These are phyloP conservation scores for Fusarium anthophilum DNA, from an alignment of 2,329 filamentous ascomycete species.

Conservation along the genomic window DNA sequence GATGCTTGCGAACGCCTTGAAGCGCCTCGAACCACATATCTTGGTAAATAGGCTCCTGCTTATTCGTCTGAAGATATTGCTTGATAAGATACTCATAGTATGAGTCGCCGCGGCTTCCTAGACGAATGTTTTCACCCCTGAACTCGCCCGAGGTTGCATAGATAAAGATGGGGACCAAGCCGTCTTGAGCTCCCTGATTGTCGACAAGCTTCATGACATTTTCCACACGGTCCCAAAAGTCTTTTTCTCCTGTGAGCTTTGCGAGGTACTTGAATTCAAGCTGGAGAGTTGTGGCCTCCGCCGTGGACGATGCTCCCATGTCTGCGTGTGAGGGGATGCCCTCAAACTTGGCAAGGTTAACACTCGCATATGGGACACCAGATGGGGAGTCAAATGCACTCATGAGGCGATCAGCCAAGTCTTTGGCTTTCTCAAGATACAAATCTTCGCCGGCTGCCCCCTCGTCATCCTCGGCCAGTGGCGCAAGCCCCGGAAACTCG, in stretches of 20 bases:
- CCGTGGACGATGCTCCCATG: constrained; percentile 88
- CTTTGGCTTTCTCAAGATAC: constrained; percentile 94
- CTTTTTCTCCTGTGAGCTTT: constrained; percentile 89
- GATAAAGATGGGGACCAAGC: constrained; percentile 91
- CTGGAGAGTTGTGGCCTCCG: constrained; percentile 91
- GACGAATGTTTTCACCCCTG: constrained; percentile 83
- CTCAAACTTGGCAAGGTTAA: constrained; percentile 81
- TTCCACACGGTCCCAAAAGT: constrained; percentile 93
- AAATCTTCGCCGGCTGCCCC: constrained; percentile 84
- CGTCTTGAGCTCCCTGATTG: constrained; percentile 79
- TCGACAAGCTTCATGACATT: constrained; percentile 93
- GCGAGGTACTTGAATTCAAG: constrained; percentile 97
- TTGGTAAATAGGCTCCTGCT: constrained; percentile 84
- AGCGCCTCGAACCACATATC: constrained; percentile 94
- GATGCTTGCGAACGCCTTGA: constrained; percentile 85
- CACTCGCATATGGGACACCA: constrained; percentile 88
- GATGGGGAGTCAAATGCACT: constrained; percentile 88
- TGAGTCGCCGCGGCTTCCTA: constrained; percentile 94
- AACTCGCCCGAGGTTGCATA: constrained; percentile 82
- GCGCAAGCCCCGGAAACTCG: constrained; percentile 80
- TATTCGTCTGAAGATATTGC: constrained; percentile 93
- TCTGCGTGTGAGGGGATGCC: constrained; percentile 86
- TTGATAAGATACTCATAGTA: constrained; percentile 99
- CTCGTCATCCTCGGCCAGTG: constrained; percentile 74
- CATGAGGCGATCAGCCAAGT: constrained; percentile 87